These are phyloP conservation scores for Aspergillus melleus DNA, from an alignment of 2,329 filamentous ascomycete species.

Conservation along the genomic window DNA sequence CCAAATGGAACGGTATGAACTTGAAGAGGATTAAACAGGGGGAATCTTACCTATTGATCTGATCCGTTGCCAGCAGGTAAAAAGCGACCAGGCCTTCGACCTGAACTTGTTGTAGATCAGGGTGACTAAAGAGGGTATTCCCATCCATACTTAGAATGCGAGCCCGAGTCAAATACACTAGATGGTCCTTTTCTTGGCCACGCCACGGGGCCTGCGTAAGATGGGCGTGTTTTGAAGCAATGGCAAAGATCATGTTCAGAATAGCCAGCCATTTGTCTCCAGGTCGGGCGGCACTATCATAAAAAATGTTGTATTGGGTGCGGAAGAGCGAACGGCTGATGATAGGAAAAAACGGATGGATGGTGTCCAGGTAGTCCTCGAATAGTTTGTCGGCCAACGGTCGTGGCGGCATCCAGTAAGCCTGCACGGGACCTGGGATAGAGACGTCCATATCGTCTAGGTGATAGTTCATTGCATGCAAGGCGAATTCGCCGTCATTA, in stretches of 20 bases:
- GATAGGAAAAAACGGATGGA: conserved; percentile 48
- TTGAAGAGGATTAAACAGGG: not conserved
- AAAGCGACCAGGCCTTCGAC: conserved; percentile 45
- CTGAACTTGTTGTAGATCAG: conserved; percentile 49
- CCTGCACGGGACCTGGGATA: conserved; percentile 40
- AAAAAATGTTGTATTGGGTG: conserved; percentile 43
- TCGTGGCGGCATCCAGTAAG: conserved; percentile 44
- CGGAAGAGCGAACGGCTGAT: conserved; percentile 43
- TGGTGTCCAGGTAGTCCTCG: conserved; percentile 42
- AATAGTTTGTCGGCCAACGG: conserved; percentile 43
- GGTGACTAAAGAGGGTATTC: conserved; percentile 44
- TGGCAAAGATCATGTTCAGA: conserved; percentile 49
- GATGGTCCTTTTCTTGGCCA: conserved; percentile 44
- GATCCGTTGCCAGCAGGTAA: conserved; percentile 43
- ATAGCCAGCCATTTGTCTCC: conserved; percentile 47
- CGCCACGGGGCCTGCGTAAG: conserved; percentile 44
- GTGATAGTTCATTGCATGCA: conserved; percentile 42
- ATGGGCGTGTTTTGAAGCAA: conserved; percentile 45
- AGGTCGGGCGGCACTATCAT: conserved; percentile 33
- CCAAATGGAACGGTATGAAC: no score
- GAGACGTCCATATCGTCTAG: conserved; percentile 47
- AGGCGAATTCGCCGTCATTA: conserved; percentile 32
- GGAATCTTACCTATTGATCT: conserved; percentile 44
- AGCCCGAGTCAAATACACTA: conserved; percentile 46
- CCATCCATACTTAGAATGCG: conserved; percentile 45